These are phyloP conservation scores for Lentinula guzmanii DNA, from an alignment of 768 basidiomycete genomes.

Conservation along the genomic window DNA sequence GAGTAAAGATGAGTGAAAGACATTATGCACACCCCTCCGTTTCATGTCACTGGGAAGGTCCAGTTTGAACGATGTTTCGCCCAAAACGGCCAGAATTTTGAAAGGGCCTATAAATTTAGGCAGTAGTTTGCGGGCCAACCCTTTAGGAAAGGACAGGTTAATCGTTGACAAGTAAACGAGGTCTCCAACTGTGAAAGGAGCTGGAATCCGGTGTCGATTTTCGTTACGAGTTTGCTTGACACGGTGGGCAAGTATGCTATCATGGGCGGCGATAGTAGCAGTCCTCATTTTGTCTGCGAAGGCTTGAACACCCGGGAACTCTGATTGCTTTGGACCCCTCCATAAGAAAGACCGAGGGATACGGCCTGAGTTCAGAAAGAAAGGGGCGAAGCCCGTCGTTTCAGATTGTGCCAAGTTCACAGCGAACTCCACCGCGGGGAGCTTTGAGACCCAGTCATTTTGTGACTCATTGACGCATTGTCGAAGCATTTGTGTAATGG, in stretches of 20 bases:
- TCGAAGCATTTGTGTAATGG: constrained; percentile 16
- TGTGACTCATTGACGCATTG: constrained; percentile 15
- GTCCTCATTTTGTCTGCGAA: too few relatives aligned
- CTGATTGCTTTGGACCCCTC: too few relatives aligned
- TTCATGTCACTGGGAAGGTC: constrained; percentile 18
- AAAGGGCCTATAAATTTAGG: constrained; percentile 31
- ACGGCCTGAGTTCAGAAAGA: neutral
- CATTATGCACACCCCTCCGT: constrained; percentile 18
- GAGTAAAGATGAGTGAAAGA: constrained; percentile 21
- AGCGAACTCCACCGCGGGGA: constrained; percentile 11
- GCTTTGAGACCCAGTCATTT: constrained; percentile 9
- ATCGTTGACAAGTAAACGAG: constrained; percentile 25
- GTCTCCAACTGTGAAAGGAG: constrained; percentile 12
- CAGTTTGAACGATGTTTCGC: constrained; percentile 16
- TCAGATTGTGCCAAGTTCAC: constrained; percentile 1
- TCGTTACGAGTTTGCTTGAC: too few relatives aligned
- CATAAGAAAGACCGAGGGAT: constrained; percentile 7
- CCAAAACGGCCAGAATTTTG: constrained; percentile 12
- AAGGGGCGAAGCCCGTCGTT: constrained; percentile 12
- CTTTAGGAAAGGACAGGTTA: constrained; percentile 25
- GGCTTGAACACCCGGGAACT: too few relatives aligned
- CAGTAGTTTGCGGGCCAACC: constrained; percentile 22
- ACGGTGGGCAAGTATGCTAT: too few relatives aligned
- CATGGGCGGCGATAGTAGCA: too few relatives aligned
- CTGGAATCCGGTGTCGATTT: too few relatives aligned